Base-by-base conservation (phyloP, 2,329 filamentous ascomycete genomes). In the Harringtonia lauricola region DNA sequence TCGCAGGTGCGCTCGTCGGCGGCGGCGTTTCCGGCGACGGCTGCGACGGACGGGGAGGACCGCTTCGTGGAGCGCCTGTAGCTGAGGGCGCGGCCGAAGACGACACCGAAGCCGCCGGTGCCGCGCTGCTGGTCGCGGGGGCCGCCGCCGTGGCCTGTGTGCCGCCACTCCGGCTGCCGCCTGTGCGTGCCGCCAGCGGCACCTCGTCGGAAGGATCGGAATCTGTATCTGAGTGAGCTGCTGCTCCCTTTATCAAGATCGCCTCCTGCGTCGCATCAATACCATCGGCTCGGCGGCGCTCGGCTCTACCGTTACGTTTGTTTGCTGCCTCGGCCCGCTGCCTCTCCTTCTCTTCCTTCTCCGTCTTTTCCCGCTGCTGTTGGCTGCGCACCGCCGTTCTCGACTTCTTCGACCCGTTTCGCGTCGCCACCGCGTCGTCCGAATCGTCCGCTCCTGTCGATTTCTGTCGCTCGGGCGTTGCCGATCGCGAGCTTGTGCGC, bases 241-340 rank as follows among this genome's bases (percentile, higher is more conserved):
- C 56, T 41, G 49, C 49, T 35, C 56, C 52, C 57, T 58, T 52
- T 34, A 50, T 48, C 22, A 51, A 44, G 42, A 49, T 55, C 14
- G 49, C 44, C 34, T 31, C 26, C 21, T 18, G 34, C 33, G 15
- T 18, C 21, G 29, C 19, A 15, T 44, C 53, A 66, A 56, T 70
- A 89, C 87, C 87, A 57, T 95, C 88, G 51, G 73, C 81, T 59
- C 86, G 81, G 53, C 88, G 77, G 49, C 86, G 76, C 52, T 92
- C 88, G 35, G 84, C 81, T 44, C 87, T 77, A 41, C 83, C 85
- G 68, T 90, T 92, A 48, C 88, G 76, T 59, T 89, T 85, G 53
- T 74, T 86, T 21, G 81, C 79, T 29, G 83, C 80, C 57, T 95
- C 89, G 26, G 76, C 72, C 44, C 81, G 74, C 52, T 82, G 79